Percentiles rank a stretch among this genome's conserved stretches.
Conservation (phyloP, 805 yeast species). For the Priceomyces carsonii region DNA sequence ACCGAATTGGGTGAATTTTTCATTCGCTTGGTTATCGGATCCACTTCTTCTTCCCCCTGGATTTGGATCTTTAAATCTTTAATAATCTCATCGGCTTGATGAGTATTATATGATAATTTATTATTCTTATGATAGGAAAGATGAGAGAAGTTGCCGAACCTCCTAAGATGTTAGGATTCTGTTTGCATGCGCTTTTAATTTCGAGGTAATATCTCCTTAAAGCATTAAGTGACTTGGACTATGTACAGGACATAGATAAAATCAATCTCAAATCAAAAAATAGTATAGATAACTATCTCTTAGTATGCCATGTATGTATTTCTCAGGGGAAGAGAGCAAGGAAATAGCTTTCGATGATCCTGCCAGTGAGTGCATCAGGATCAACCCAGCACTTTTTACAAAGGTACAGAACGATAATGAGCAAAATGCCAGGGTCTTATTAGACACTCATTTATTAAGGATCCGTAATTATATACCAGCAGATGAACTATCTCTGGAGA, state of each 20-base stretch:
- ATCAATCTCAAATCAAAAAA: too few species aligned
- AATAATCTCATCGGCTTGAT: slow-evolving; percentile 1
- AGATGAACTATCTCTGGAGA: slow-evolving; percentile 1
- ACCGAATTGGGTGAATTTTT: slow-evolving; percentile 2
- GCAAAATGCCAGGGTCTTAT: slow-evolving; percentile 5
- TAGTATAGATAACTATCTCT: background rate
- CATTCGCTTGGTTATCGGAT: slow-evolving; percentile 1
- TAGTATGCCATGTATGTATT: slow-evolving; percentile 5
- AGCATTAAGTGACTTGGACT: slow-evolving; percentile 1
- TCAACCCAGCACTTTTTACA: slow-evolving; percentile 3
- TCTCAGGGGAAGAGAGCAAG: slow-evolving; percentile 6
- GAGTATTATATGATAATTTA: slow-evolving; percentile 1
- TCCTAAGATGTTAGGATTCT: slow-evolving; percentile 1
- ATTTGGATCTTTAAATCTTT: slow-evolving; percentile 1
- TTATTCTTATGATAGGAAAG: slow-evolving; percentile 2
- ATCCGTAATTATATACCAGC: slow-evolving; percentile 1
- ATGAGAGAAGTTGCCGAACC: slow-evolving; percentile 1
- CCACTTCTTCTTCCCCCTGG: slow-evolving; percentile 1
- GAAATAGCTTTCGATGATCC: slow-evolving; percentile 1
- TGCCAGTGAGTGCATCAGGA: background rate
- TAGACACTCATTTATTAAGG: slow-evolving; percentile 5
- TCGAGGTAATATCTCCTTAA: slow-evolving; percentile 1
- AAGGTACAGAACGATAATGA: slow-evolving; percentile 3
- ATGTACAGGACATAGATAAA: too few species aligned
- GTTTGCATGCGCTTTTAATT: slow-evolving; percentile 1